Conservation (phyloP, 345 rosid species). For the Brassica carinata region DNA sequence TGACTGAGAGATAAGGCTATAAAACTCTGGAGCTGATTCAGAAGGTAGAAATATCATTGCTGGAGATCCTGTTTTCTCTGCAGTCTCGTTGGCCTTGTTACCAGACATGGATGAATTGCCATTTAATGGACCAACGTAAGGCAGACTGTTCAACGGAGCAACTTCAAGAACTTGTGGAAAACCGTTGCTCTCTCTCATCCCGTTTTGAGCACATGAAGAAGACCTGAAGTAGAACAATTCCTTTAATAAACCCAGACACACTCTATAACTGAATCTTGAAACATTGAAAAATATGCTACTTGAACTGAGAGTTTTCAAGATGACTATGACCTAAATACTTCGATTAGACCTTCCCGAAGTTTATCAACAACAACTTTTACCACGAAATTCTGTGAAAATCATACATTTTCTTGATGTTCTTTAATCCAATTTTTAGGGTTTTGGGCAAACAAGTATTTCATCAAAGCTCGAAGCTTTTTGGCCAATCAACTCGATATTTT, state of each 20-base stretch:
- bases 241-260: not conserved
- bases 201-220: slow-evolving; percentile 25
- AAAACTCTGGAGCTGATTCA: slow-evolving; percentile 46
- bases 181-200: slow-evolving; percentile 3
- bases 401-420: not conserved
- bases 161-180: slow-evolving; percentile 47
- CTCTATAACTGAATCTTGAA: slow-evolving; percentile 8
- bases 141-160: slow-evolving; percentile 67
- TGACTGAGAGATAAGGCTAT: slow-evolving; percentile 40
- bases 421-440: no score
- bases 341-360: not conserved
- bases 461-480: not conserved
- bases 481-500: not conserved
- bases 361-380: no score
- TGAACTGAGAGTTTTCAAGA: not conserved
- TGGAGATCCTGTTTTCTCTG: slow-evolving; percentile 45
- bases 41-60: slow-evolving; percentile 57
- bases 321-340: not conserved
- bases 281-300: not conserved
- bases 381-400: not conserved
- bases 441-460: not conserved
- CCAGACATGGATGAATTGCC: slow-evolving; percentile 33
- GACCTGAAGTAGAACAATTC: slow-evolving; percentile 23
- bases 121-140: slow-evolving; percentile 58
- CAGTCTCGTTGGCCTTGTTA: slow-evolving; percentile 25